phyloP scores from a whole-genome alignment of 208 protist genomes.

The Trypanosoma congolense region DNA sequence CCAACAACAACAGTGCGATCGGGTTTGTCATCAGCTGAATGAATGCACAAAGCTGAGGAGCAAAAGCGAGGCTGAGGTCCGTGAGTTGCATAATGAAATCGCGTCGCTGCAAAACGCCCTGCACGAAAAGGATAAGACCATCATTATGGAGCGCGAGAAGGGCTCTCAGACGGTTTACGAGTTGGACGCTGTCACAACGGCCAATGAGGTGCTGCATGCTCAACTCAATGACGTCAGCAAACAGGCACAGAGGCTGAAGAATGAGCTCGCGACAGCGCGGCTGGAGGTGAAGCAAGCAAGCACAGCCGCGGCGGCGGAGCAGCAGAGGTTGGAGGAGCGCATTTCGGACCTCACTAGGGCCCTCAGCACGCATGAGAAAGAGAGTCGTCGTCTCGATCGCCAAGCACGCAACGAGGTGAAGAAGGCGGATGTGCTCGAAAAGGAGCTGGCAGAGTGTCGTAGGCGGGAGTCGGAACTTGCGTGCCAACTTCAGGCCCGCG shows the following conservation, averaged over 20 bases:
- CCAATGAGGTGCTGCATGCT: constrained; percentile 12
- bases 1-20: constrained; percentile 29
- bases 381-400: constrained; percentile 38
- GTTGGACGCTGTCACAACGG: constrained; percentile 7
- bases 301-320: constrained; percentile 23
- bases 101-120: constrained; percentile 39
- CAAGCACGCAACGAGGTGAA: constrained; percentile 30
- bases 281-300: constrained; percentile 26
- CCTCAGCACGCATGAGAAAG: constrained; percentile 24
- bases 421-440: constrained; percentile 28
- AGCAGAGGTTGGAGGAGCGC: constrained; percentile 35
- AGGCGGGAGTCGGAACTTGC: constrained; percentile 43
- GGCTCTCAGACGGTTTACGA: constrained; percentile 11
- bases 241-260: constrained; percentile 27
- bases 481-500: constrained; percentile 52
- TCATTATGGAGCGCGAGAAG: constrained; percentile 22
- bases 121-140: constrained; percentile 30
- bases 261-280: constrained; percentile 33
- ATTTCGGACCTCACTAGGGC: constrained; percentile 30
- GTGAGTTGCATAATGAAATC: constrained; percentile 55
- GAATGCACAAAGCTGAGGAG: constrained; percentile 33
- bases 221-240: constrained; percentile 31
- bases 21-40: constrained; percentile 33
- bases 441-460: constrained; percentile 44
- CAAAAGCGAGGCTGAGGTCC: constrained; percentile 57